These are phyloP conservation scores for Microbotryum lychnidis-dioicae DNA, from an alignment of 1,284 basidiomycete species.

Conservation along the genomic window DNA sequence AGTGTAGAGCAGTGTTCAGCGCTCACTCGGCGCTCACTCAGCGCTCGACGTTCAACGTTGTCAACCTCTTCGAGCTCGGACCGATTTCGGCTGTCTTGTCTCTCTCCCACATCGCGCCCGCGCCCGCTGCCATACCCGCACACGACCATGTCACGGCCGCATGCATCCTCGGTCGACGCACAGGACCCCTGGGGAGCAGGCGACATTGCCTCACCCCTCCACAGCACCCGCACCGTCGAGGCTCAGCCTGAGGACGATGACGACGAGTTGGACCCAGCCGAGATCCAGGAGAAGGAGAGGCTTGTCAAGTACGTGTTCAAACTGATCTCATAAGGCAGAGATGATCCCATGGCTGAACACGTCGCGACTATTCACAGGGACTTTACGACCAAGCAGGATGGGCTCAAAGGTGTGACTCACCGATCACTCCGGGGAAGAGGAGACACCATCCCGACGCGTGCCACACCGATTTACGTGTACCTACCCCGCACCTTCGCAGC, in stretches of 20 bases:
- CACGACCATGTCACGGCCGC: constrained; percentile 8
- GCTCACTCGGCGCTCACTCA: too few relatives aligned
- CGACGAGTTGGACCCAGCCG: constrained; percentile 8
- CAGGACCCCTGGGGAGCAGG: constrained; percentile 19
- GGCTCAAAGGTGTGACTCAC: constrained; percentile 14
- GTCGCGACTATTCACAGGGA: constrained; percentile 3
- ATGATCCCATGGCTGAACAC: too few relatives aligned
- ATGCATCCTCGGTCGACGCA: constrained; percentile 15
- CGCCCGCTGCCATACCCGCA: too few relatives aligned
- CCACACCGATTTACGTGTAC: background rate
- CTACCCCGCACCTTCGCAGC: constrained; percentile 43
- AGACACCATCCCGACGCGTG: too few relatives aligned
- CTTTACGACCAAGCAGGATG: constrained; percentile 22
- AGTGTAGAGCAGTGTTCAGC: too few relatives aligned
- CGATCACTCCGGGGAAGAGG: background rate
- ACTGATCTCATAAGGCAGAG: too few relatives aligned
- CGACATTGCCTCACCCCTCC: background rate
- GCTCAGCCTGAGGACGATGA: background rate
- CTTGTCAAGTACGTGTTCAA: constrained; percentile 11
- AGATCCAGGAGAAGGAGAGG: constrained; percentile 18
- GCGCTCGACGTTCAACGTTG: too few relatives aligned
- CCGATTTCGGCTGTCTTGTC: too few relatives aligned
- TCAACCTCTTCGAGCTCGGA: too few relatives aligned
- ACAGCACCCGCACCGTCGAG: too few relatives aligned
- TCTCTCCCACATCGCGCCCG: too few relatives aligned